Evolutionary conservation across 2,329 filamentous ascomycete species (phyloP).

Genomic region (Capronia coronata): DNA sequence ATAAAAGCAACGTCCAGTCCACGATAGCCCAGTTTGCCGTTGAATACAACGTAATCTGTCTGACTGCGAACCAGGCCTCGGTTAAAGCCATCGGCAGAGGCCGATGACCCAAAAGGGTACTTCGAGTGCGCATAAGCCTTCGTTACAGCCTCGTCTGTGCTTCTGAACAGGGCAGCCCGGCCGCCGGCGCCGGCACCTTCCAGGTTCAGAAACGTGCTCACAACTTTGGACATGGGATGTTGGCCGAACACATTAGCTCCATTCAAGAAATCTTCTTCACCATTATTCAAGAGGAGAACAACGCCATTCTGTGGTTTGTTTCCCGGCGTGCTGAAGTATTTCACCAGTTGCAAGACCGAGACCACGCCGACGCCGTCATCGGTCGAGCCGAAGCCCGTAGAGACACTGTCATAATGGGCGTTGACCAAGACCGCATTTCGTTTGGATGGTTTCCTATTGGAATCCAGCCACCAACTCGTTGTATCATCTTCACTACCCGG

Average conservation of each 20-base stretch:
- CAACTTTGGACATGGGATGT: constrained; percentile 70
- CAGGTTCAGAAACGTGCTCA: constrained; percentile 86
- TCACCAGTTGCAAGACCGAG: constrained; percentile 76
- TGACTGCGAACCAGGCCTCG: constrained; percentile 70
- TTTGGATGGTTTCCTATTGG: constrained; percentile 46
- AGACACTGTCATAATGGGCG: constrained; percentile 90
- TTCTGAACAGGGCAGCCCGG: constrained; percentile 77
- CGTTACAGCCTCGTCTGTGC: constrained; percentile 80
- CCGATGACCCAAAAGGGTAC: constrained; percentile 75
- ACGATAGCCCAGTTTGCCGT: constrained; percentile 68
- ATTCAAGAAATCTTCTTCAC: constrained; percentile 86
- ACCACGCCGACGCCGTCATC: constrained; percentile 89
- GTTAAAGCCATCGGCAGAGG: constrained; percentile 79
- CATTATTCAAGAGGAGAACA: constrained; percentile 85
- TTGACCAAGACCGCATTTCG: constrained; percentile 83
- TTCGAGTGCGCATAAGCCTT: constrained; percentile 64
- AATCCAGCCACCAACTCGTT: constrained; percentile 65
- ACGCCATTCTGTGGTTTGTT: constrained; percentile 73
- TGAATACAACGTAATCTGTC: constrained; percentile 84
- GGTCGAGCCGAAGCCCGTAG: constrained; percentile 85
- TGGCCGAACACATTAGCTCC: constrained; percentile 79
- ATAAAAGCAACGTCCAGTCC: constrained; percentile 92
- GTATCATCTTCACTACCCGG: constrained; percentile 68
- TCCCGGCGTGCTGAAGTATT: constrained; percentile 68
- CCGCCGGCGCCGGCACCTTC: constrained; percentile 93